Evolutionary conservation across 495 filamentous ascomycete genomes (phyloP), one percentile per base, ranked within the genome.

Genomic region (Gamarada debralockiae): DNA sequence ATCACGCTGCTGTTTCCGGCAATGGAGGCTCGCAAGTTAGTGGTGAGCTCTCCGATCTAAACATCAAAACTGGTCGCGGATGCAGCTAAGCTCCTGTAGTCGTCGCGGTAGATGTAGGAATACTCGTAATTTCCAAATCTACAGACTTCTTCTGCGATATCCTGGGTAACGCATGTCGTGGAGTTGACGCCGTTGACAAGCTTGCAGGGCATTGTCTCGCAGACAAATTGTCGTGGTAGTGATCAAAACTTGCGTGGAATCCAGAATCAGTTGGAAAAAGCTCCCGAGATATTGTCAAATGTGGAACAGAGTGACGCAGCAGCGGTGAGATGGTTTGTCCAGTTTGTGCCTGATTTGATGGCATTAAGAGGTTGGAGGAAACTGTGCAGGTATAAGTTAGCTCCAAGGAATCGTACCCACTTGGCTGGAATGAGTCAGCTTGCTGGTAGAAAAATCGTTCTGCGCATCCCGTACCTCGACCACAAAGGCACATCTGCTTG

Each of bases 201-300:
- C 14, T 74, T 73, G 60, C 60, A 50, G 87, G 82, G 57, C 86
- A 90, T 48, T 84, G 79, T 4, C 84, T 74, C 1, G 84, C 78
- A 5, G 81, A 84, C 18, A 90, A 73, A 48, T 85, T 87, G 61
- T 90, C 86, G 62, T 80, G 87, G 64, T 87, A 89, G 64, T 87
- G 84, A 62, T 90, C 86, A 48, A 80, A 81, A 52, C 71, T 77
- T 21, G 61, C 69, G 56, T 86, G 82, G 72, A 83, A 90, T 24
- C 75, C 76, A 1, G 63, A 58, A 53, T 81, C 77, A 36, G 58
- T 65, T 1, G 76, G 62, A 27, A 70, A 55, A 13, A 87, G n/a
- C 73, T 8, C 82, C 83, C 1, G 79, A 82, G 50, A 87, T 73
- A 23, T 60, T 55, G 58, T 89, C 83, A 3, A 88, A 73, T 1